Evolutionary conservation across 2,329 filamentous ascomycete genomes (phyloP).

Genomic region (Xylaria sp.): DNA sequence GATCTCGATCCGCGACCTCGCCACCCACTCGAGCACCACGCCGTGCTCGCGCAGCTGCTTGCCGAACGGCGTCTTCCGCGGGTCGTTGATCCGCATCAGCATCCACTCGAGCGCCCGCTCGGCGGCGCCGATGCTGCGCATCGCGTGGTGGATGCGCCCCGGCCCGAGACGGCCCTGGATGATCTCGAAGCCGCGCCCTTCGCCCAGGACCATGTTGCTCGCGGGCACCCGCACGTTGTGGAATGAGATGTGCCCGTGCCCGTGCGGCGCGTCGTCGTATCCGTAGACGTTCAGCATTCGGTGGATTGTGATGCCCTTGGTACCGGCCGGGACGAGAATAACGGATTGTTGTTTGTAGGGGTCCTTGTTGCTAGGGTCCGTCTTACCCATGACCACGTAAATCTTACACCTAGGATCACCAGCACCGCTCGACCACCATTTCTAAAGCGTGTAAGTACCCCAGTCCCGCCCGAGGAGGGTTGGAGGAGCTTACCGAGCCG

Average conservation of each 20-base stretch:
- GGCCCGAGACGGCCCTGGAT: constrained; percentile 96
- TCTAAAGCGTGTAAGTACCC: constrained; percentile 54
- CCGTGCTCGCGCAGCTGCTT: constrained; percentile 86
- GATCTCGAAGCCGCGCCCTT: constrained; percentile 95
- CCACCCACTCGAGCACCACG: constrained; percentile 93
- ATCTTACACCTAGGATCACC: constrained; percentile 90
- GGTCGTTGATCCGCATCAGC: constrained; percentile 91
- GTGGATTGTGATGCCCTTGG: constrained; percentile 87
- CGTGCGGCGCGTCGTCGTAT: constrained; percentile 97
- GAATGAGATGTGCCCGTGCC: constrained; percentile 91
- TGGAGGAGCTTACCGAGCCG: constrained; percentile 63
- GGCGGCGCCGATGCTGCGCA: constrained; percentile 89
- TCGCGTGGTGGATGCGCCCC: constrained; percentile 95
- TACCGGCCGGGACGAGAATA: constrained; percentile 78
- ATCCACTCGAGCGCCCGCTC: constrained; percentile 94
- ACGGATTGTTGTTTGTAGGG: constrained; percentile 92
- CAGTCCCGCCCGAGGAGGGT: background rate
- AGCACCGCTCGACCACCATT: constrained; percentile 99
- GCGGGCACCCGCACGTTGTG: constrained; percentile 86
- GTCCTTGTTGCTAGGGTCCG: constrained; percentile 72
- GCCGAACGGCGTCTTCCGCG: constrained; percentile 86
- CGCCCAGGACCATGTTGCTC: constrained; percentile 84
- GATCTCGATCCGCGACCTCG: constrained; percentile 89
- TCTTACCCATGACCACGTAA: constrained; percentile 97
- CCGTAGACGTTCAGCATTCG: constrained; percentile 94